A percentile compares a stretch with the other conserved stretches of the same genome.
phyloP scores from a whole-genome alignment of 495 filamentous ascomycete species.

The Penicillium steckii region DNA sequence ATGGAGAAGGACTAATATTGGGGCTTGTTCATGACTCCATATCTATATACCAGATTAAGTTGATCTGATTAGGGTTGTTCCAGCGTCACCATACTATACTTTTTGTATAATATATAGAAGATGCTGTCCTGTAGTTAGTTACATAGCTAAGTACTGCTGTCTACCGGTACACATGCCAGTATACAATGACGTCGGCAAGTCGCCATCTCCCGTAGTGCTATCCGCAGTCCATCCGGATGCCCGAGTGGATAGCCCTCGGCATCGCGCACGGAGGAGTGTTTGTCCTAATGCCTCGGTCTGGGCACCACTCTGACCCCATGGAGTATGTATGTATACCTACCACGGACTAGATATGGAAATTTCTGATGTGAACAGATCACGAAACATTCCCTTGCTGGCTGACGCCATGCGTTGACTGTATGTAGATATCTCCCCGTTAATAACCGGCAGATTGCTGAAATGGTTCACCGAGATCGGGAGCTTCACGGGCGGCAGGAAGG shows the following conservation, averaged over 20 bases:
- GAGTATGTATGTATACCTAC: not conserved
- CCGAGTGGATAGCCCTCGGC: conserved; percentile 18
- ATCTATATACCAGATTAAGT: not conserved
- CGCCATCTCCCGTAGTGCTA: conserved; percentile 19
- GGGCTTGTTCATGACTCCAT: too few relatives aligned
- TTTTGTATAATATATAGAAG: not conserved
- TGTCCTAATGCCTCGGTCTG: conserved; percentile 1
- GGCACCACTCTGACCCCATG: not conserved
- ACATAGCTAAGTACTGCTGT: too few relatives aligned
- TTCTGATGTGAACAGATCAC: not conserved
- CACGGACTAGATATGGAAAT: not conserved
- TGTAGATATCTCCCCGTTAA: conserved; percentile 3
- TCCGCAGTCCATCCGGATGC: conserved; percentile 14
- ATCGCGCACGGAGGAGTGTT: conserved; percentile 4
- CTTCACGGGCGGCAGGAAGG: conserved; percentile 9
- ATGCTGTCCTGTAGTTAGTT: too few relatives aligned
- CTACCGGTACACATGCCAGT: not conserved
- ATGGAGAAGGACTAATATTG: too few relatives aligned
- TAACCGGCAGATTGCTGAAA: conserved; percentile 19
- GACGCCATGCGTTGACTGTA: too few relatives aligned
- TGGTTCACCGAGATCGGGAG: conserved; percentile 27
- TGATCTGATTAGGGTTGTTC: not conserved
- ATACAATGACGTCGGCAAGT: conserved; percentile 42
- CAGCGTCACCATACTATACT: not conserved
- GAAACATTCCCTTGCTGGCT: not conserved